Evolutionary conservation across 1,284 basidiomycete genomes (phyloP).

Genomic region (Austroboletus sp.): DNA sequence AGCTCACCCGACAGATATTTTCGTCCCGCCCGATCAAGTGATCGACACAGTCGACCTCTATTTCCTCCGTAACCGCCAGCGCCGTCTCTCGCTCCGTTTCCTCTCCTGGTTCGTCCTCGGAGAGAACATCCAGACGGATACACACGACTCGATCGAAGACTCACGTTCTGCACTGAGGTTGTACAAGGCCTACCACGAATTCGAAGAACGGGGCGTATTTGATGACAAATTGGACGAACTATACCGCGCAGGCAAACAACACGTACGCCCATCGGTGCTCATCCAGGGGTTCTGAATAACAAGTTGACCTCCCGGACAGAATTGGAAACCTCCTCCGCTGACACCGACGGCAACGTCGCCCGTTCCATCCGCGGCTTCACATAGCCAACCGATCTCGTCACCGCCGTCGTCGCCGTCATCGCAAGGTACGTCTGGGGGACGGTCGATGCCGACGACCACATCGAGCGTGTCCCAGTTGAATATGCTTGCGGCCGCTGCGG

Average conservation of each 20-base stretch:
- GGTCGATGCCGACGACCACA: slow-evolving; percentile 4
- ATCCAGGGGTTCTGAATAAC: too few species aligned
- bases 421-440: slow-evolving; percentile 1
- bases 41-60: slow-evolving; percentile 96
- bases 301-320: slow-evolving; percentile 32
- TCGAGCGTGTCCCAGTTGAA: slow-evolving; percentile 24
- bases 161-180: slow-evolving; percentile 82
- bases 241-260: slow-evolving; percentile 65
- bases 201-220: slow-evolving; percentile 73
- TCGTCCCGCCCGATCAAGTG: slow-evolving; percentile 90
- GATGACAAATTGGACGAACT: slow-evolving; percentile 84
- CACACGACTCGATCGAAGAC: slow-evolving; percentile 96
- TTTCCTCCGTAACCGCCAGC: slow-evolving; percentile 73
- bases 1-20: slow-evolving; percentile 62
- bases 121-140: slow-evolving; percentile 86
- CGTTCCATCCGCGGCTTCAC: neutral
- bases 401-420: slow-evolving; percentile 1
- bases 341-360: slow-evolving; percentile 12
- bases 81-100: slow-evolving; percentile 89
- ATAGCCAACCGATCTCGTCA: slow-evolving; percentile 4
- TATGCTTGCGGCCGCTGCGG: slow-evolving; percentile 22
- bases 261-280: slow-evolving; percentile 40
- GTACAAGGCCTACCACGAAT: slow-evolving; percentile 77
- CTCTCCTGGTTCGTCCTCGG: slow-evolving; percentile 89
- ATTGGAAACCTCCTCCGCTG: slow-evolving; percentile 49